phyloP scores from a whole-genome alignment of 2,329 filamentous ascomycete species.

The Neonectria neomacrospora region DNA sequence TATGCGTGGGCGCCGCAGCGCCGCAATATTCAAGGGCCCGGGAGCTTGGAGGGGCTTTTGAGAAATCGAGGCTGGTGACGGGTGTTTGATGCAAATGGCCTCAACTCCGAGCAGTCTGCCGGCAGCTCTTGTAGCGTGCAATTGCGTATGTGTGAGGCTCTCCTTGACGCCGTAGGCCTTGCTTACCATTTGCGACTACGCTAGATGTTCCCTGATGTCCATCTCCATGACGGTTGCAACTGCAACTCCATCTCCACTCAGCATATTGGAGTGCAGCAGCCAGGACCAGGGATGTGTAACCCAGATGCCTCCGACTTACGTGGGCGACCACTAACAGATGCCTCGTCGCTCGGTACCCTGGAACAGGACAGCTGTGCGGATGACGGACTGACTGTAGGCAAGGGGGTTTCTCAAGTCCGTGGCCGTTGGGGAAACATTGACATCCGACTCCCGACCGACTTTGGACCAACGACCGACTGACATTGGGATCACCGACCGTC shows the following conservation, averaged over 20 bases:
- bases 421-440: conserved; percentile 20
- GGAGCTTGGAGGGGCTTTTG: conserved; percentile 2
- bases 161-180: not conserved
- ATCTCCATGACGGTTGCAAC: conserved; percentile 5
- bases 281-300: conserved; percentile 13
- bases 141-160: not conserved
- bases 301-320: conserved; percentile 16
- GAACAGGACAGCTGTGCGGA: conserved; percentile 4
- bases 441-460: conserved; percentile 4
- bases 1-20: not conserved
- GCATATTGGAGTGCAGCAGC: conserved; percentile 23
- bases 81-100: not conserved
- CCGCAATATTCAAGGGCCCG: not conserved
- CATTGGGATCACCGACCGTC: not conserved
- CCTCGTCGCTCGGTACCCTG: conserved; percentile 19
- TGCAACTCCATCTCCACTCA: conserved; percentile 16
- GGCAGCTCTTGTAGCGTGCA: not conserved
- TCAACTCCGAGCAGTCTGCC: not conserved
- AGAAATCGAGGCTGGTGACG: conserved; percentile 5
- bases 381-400: not conserved
- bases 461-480: not conserved
- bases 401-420: conserved; percentile 7
- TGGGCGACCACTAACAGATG: not conserved
- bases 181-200: not conserved
- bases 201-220: not conserved